Conservation (phyloP, 2,329 filamentous ascomycete species). For the Parasarocladium wereldwijsianum region DNA sequence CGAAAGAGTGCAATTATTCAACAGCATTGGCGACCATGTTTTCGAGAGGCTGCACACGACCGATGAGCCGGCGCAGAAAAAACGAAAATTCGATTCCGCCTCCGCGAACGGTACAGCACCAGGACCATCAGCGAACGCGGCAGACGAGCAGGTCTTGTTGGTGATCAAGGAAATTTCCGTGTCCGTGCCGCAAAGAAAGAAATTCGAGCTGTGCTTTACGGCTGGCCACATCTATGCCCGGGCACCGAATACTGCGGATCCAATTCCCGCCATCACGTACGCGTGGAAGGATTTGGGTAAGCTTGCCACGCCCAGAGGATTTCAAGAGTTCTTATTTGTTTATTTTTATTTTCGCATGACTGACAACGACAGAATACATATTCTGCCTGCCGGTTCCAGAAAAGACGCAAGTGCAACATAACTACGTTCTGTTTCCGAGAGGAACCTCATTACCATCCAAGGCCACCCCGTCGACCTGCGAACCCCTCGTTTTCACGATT, state of each 20-base stretch:
- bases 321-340: background rate
- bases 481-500: constrained; percentile 52
- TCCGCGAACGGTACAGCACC: constrained; percentile 10
- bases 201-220: constrained; percentile 51
- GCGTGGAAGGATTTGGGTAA: constrained; percentile 48
- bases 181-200: constrained; percentile 54
- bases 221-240: constrained; percentile 42
- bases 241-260: constrained; percentile 32
- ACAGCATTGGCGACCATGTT: constrained; percentile 37
- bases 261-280: constrained; percentile 39
- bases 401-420: constrained; percentile 49
- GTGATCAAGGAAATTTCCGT: constrained; percentile 53
- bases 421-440: constrained; percentile 48
- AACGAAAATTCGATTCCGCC: constrained; percentile 33
- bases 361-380: constrained; percentile 32
- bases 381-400: constrained; percentile 52
- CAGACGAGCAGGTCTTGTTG: constrained; percentile 37
- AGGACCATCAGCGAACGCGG: constrained; percentile 15
- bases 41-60: constrained; percentile 25
- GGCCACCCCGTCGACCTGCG: constrained; percentile 24
- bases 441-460: constrained; percentile 37
- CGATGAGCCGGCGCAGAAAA: constrained; percentile 35
- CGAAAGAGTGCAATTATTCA: constrained; percentile 35
- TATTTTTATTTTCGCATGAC: constrained; percentile 1
- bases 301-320: constrained; percentile 6